Evolutionary conservation across 352 stramenopile genomes (phyloP), one percentile per base, ranked within the genome.

Genomic region (Phytophthora litchii): DNA sequence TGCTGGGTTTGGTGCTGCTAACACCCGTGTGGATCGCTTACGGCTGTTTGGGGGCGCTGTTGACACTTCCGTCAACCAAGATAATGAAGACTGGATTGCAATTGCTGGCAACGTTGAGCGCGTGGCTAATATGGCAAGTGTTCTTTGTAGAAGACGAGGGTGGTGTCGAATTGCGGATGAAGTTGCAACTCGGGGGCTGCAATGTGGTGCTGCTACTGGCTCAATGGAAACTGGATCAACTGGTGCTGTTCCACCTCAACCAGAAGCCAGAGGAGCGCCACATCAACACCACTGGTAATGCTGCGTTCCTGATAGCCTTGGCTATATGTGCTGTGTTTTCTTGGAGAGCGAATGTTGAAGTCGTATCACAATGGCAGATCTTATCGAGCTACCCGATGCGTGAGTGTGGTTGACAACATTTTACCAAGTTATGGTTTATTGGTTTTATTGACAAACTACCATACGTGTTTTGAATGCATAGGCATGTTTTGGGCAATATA

Each of bases 11-110:
- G 10, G 20, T 67, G 41, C 20, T 67, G 36, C 60, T 85, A 43
- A 78, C 70, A 42, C 78, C 78, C 19, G 54, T 83, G 48, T 78
- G 60, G 70, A 32, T 82, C 25, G 31, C 52, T 20, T 88, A 83
- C 49, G 78, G 75, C 6, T 53, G 70, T 7, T 21, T 85, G 11
- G 78, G 78, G 13, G 57, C 50, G 1, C 16, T 88, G 42, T 52
- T 88, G 49, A 76, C 71, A 34, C 63, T 44, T 13, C 53, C 75
- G 1, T 74, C 70, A 3, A 44, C 48, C 12, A 41, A 21, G 25
- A 50, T 85, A 16, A 64, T 65, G 3, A 36, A 16, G 17, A 34
- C 16, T 1, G 70, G 75, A 4, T 19, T 82, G 21, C 49, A 48
- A 17, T 1, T 72, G 6, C 56, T 85, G 13, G 43, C 35, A 3